Conservation (phyloP, 2,329 filamentous ascomycete genomes). For the Raffaelea arxii region DNA sequence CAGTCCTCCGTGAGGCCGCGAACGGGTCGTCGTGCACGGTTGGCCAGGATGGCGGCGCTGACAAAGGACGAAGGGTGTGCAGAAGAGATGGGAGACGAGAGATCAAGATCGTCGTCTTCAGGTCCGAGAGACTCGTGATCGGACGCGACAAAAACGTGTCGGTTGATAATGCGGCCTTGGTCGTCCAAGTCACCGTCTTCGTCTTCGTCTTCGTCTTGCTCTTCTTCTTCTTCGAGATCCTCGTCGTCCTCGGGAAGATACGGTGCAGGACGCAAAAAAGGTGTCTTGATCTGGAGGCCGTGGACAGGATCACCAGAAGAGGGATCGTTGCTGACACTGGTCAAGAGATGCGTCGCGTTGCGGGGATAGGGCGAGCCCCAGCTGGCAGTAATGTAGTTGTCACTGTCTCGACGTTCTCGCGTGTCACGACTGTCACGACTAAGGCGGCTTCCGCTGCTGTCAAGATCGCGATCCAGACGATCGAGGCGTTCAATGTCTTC, state of each 20-base stretch:
- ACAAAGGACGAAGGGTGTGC: conserved; percentile 23
- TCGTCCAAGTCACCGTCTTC: not conserved
- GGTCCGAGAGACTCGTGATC: no score
- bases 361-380: conserved; percentile 91
- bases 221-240: conserved; percentile 20
- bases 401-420: no score
- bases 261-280: conserved; percentile 49
- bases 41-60: conserved; percentile 52
- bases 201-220: not conserved
- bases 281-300: conserved; percentile 51
- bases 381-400: no score
- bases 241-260: conserved; percentile 26
- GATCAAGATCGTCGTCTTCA: not conserved
- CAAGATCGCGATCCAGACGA: conserved; percentile 10
- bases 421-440: no score
- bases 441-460: conserved; percentile 32
- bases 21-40: conserved; percentile 48
- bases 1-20: conserved; percentile 70
- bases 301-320: conserved; percentile 54
- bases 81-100: not conserved
- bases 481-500: not conserved
- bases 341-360: conserved; percentile 42
- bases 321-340: conserved; percentile 47
- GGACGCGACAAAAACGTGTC: no score
- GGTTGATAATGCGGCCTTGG: no score